Percentiles rank a stretch among this genome's conserved stretches.
These are phyloP conservation scores for Colletotrichum echinochloae DNA, from an alignment of 2,329 filamentous ascomycete genomes.

Conservation along the genomic window DNA sequence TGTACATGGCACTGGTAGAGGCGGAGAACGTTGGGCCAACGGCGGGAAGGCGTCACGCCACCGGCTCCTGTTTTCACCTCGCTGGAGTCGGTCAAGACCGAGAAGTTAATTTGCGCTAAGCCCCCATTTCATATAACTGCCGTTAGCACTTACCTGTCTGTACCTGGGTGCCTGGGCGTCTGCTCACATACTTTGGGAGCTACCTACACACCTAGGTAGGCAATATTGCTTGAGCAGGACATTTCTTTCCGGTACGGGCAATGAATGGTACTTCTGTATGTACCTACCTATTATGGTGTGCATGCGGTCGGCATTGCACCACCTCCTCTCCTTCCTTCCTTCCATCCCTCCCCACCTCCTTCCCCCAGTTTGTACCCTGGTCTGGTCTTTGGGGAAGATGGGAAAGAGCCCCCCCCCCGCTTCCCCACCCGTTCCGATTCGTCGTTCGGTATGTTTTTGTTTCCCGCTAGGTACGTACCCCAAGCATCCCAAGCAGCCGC, in stretches of 20 bases:
- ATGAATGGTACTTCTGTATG: neutral
- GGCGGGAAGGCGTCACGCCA: slow-evolving; percentile 30
- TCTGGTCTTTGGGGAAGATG: neutral
- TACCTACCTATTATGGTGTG: no score
- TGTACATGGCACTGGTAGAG: neutral
- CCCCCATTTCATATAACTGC: no score
- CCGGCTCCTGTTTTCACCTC: neutral
- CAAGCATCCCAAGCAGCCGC: no score
- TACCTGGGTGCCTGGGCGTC: no score
- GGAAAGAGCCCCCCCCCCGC: slow-evolving; percentile 8
- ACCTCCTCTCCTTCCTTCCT: neutral
- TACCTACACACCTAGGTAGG: no score
- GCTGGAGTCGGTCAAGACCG: neutral
- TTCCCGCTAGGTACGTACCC: slow-evolving; percentile 22
- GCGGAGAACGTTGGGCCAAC: no score
- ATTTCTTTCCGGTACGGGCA: slow-evolving; percentile 8
- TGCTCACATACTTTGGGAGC: no score
- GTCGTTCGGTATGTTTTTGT: neutral
- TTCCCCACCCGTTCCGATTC: slow-evolving; percentile 38
- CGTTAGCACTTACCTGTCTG: no score
- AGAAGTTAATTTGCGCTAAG: neutral
- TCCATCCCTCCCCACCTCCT: slow-evolving; percentile 4
- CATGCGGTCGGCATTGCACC: neutral
- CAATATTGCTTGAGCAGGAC: neutral
- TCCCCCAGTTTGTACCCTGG: neutral